Base-by-base conservation (phyloP, 768 basidiomycete species). In the Leccinum subgranulosum region DNA sequence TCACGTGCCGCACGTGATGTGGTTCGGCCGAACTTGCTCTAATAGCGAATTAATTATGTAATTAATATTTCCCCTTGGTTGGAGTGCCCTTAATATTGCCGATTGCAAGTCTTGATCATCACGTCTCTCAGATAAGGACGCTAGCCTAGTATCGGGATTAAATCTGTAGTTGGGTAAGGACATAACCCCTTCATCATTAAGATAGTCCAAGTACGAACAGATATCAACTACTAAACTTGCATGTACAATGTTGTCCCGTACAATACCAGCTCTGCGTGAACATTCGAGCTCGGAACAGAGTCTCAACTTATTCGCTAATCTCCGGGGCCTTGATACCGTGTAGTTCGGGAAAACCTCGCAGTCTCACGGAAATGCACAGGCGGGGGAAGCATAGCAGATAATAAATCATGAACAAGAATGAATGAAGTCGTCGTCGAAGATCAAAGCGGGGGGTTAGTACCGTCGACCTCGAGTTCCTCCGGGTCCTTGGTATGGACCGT, bases 401-500 rank as follows among this genome's bases (percentile, higher is more conserved):
- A 61, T 57, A 68, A 60, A 51, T 61, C 55, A 60, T 48, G 58
- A 45, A 60, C 61, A 57, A 51, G 60, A 66, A 61, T 9, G 53
- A 6, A 31, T 33, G 49, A 33, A 5, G 46, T 28, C 15, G 48
- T 14, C 11, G 39, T 19, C 10, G 10, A 49, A 21, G 28, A 51
- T 55, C 43, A 34, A 41, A 49, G 29, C 9, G 29, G 27, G 39
- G 19, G 39, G 11, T 48, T 72, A 79, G 66, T 73, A 79, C 55
- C 79, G 70, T 33, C 81, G 72, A n/a, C 77, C 73, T 48, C 79
- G 70, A 21, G 73, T 73, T 34, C 75, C 73, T 56, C 76, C 76
- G 1, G 90, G 91, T n/a, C 90, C 89, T 69, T 87, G 86, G 63
- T 92, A 92, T 17, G 91, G 91, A 9, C 90, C 85, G 62, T 92